A percentile compares a stretch with the other conserved stretches of the same genome.
phyloP scores from a whole-genome alignment of 352 stramenopile species.

The Phytophthora sp. region DNA sequence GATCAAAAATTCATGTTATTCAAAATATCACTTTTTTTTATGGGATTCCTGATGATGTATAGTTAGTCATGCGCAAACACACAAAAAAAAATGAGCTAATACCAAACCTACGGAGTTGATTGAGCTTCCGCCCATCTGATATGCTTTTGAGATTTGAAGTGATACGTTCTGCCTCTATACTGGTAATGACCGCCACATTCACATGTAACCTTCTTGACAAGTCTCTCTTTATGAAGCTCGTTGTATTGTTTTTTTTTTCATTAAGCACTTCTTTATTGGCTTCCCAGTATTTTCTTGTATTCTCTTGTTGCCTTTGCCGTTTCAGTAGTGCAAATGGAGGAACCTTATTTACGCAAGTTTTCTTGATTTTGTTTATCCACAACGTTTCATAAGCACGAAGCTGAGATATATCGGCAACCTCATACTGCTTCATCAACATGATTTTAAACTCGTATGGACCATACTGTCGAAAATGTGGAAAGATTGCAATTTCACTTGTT shows the following conservation, averaged over 20 bases:
- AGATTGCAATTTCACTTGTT: conserved; percentile 1
- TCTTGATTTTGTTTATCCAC: conserved; percentile 9
- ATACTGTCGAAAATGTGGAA: conserved; percentile 4
- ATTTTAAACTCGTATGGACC: not conserved
- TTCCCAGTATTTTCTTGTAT: conserved; percentile 1
- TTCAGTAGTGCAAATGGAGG: not conserved
- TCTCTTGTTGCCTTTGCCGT: not conserved
- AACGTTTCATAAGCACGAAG: not conserved
- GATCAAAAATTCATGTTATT: conserved; percentile 2
- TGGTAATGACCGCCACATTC: not conserved
- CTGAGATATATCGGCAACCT: not conserved
- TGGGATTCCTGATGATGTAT: not conserved
- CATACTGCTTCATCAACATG: conserved; percentile 1
- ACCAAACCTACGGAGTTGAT: not conserved
- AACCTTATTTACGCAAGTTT: conserved; percentile 1
- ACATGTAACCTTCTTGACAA: not conserved
- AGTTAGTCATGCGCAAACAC: not conserved
- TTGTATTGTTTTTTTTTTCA: conserved; percentile 3
- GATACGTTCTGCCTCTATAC: not conserved
- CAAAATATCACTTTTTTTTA: not conserved
- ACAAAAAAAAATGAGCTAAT: conserved; percentile 4
- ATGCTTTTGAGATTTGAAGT: conserved; percentile 10
- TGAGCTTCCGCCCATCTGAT: conserved; percentile 1
- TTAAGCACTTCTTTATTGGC: not conserved
- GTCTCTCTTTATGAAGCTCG: not conserved